Evolutionary conservation across 805 yeast species (phyloP), one percentile per base, ranked within the genome.

Genomic region (Myxozyma geophila): DNA sequence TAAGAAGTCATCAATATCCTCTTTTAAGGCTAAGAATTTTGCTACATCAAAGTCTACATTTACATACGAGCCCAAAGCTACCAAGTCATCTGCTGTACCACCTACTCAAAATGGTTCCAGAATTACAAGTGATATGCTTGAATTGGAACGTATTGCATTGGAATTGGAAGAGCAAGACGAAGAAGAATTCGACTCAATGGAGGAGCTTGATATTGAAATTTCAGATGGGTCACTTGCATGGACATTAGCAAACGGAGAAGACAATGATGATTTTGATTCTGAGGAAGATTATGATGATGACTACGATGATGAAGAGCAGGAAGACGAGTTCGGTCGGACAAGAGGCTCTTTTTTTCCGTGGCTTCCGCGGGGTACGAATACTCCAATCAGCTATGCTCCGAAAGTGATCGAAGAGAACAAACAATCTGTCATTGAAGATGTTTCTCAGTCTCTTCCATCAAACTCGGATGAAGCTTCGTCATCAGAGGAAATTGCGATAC

Each of bases 161-260:
- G 59, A 61, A 8, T 28, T 60, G 13, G 72, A 69, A 8, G 53
- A 92, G 89, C 28, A 88, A 85, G 75, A 77, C 86, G 72, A 66
- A 6, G 68, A 78, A 86, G 75, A 88, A 85, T 76, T 77, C 86
- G 72, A 69, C 21, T 60, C 52, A 15, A 28, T 28, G 28, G 70
- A 64, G 4, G 69, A 85, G 8, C 71, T 83, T 7, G 69, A 66
- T 17, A 23, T 63, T 17, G 69, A 63, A 41, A 40, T 66, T 10
- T 43, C 69, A 0, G 69, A 66, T 15, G 49, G 57, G 2, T 19
- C 40, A 17, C 55, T 66, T 28, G 19, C 63, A 6, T 66, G 69
- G 69, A 28, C 43, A 7, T 75, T 85, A 1, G 86, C 87, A 0
- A 84, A 81, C 56, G 83, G 83, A 12, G 68, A 81, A 13, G 77